Percentiles rank a stretch among this genome's conserved stretches.
Conservation (phyloP, 208 protist genomes). For the Leishmania major region DNA sequence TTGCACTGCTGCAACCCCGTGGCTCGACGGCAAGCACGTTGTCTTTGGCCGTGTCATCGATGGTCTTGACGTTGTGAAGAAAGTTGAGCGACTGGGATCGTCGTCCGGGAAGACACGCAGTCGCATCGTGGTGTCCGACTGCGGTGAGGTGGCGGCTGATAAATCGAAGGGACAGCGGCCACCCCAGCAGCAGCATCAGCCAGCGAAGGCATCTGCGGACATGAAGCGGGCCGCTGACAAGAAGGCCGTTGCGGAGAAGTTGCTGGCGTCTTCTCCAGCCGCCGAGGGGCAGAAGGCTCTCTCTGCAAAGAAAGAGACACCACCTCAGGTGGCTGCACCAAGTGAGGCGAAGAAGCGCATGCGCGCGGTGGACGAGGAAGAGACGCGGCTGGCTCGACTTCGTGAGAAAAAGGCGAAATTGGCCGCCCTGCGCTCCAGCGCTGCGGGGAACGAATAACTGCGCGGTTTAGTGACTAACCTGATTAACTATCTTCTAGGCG, state of each 20-base stretch:
- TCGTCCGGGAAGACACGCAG: constrained; percentile 69
- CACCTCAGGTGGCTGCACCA: not conserved
- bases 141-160: constrained; percentile 64
- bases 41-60: constrained; percentile 95
- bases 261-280: not conserved
- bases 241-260: constrained; percentile 7
- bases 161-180: constrained; percentile 16
- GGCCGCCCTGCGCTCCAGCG: constrained; percentile 46
- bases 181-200: not conserved
- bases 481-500: not conserved
- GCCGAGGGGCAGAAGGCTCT: constrained; percentile 5
- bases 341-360: constrained; percentile 29
- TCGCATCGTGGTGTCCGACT: constrained; percentile 72
- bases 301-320: constrained; percentile 4
- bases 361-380: constrained; percentile 36
- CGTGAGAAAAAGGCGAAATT: constrained; percentile 70
- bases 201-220: constrained; percentile 6
- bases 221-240: constrained; percentile 1
- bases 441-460: constrained; percentile 24
- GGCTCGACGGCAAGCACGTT: constrained; percentile 96
- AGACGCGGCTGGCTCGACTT: constrained; percentile 57
- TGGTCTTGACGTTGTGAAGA: constrained; percentile 85
- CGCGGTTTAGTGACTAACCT: constrained; percentile 14
- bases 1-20: constrained; percentile 82
- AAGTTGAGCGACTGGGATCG: constrained; percentile 77